Percentiles rank a stretch among this genome's conserved stretches.
phyloP scores from a whole-genome alignment of 2,329 filamentous ascomycete species.

The Scedosporium boydii region DNA sequence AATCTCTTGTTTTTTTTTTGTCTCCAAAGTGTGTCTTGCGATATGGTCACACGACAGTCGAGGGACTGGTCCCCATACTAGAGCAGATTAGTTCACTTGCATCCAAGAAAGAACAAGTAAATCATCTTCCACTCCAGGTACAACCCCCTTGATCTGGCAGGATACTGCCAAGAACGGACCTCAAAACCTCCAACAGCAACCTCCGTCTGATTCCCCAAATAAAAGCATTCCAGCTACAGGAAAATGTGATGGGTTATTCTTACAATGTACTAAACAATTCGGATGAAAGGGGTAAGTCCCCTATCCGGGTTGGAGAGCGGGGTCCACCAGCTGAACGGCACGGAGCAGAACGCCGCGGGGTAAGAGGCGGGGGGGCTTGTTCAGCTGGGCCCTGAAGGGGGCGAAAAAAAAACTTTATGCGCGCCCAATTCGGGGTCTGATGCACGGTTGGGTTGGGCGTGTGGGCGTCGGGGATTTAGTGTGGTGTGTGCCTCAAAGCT shows the following conservation, averaged over 20 bases:
- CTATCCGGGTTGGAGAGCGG: not conserved
- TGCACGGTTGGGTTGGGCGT: not conserved
- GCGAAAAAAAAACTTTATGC: not conserved
- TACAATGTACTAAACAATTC: not conserved
- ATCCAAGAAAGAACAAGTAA: slow-evolving; percentile 4
- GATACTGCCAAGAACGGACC: too few species aligned
- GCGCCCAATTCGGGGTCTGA: not conserved
- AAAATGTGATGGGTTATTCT: not conserved
- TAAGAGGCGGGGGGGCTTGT: not conserved
- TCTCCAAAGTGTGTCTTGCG: not conserved
- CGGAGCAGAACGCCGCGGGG: not conserved
- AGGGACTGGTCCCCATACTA: not conserved
- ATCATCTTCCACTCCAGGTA: not conserved
- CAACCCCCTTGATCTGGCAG: not conserved
- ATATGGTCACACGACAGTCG: not conserved
- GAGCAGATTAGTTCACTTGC: not conserved
- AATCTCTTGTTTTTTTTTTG: not conserved
- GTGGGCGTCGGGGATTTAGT: not conserved
- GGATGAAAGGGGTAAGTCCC: not conserved
- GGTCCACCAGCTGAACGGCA: not conserved
- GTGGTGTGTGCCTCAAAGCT: slow-evolving; percentile 14
- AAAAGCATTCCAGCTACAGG: not conserved
- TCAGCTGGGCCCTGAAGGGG: not conserved
- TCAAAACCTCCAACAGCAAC: not conserved
- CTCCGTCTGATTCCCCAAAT: not conserved